Evolutionary conservation across 1,284 basidiomycete genomes (phyloP).

Genomic region (Trametes pubescens): DNA sequence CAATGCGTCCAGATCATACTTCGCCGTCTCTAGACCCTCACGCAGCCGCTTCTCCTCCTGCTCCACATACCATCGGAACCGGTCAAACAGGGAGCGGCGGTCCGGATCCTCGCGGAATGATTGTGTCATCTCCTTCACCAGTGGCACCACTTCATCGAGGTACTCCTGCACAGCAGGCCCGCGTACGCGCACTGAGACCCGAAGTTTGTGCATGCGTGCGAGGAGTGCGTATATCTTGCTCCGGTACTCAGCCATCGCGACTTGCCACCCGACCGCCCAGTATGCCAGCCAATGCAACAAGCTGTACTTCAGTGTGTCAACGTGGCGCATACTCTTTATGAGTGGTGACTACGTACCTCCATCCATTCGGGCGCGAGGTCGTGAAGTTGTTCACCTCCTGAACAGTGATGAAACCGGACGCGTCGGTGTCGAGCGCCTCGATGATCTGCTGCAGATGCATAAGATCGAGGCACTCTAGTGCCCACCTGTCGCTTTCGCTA

Average conservation of each 20-base stretch:
- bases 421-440: conserved; percentile 60
- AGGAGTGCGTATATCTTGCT: conserved; percentile 36
- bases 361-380: conserved; percentile 31
- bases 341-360: conserved; percentile 39
- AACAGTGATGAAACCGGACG: conserved; percentile 55
- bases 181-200: conserved; percentile 1
- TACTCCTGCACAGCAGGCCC: conserved; percentile 29
- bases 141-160: conserved; percentile 21
- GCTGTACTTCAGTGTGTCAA: conserved; percentile 33
- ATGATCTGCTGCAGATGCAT: conserved; percentile 51
- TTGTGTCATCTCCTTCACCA: conserved; percentile 15
- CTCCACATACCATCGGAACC: conserved; percentile 32
- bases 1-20: conserved; percentile 38
- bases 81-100: conserved; percentile 15
- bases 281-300: conserved; percentile 55
- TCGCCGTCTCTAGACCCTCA: conserved; percentile 37
- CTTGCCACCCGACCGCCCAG: conserved; percentile 49
- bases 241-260: conserved; percentile 24
- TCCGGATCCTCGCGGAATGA: conserved; percentile 14
- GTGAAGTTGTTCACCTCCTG: conserved; percentile 57
- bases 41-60: conserved; percentile 31
- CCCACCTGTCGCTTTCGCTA: conserved; percentile 50
- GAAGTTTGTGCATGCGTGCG: conserved; percentile 33
- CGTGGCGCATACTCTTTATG: too few species aligned
- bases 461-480: conserved; percentile 51